Conservation (phyloP, 441 rosid species). For the Erodium trifolium region DNA sequence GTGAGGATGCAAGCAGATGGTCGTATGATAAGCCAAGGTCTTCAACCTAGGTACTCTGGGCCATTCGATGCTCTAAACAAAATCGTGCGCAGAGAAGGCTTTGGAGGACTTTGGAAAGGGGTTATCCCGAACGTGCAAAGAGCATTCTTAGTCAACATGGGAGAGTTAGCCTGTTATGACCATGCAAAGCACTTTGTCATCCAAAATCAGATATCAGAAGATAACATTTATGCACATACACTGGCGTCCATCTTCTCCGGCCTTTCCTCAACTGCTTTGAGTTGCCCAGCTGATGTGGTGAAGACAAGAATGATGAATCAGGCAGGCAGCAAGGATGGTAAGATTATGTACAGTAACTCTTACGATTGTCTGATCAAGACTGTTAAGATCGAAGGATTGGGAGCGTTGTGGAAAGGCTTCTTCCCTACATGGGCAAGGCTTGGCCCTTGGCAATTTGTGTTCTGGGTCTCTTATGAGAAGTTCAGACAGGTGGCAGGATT, state of each 20-base stretch:
- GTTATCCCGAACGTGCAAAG: conserved; percentile 75
- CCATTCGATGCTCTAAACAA: conserved; percentile 52
- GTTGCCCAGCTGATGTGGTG: conserved; percentile 86
- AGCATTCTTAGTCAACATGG: conserved; percentile 88
- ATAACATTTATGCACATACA: conserved; percentile 71
- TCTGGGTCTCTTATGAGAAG: conserved; percentile 91
- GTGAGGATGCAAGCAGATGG: conserved; percentile 94
- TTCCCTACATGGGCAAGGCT: conserved; percentile 90
- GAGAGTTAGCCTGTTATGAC: conserved; percentile 81
- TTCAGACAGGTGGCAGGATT: conserved; percentile 56
- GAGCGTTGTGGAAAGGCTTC: conserved; percentile 83
- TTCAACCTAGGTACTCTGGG: conserved; percentile 57
- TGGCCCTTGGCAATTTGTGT: conserved; percentile 92
- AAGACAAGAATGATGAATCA: conserved; percentile 93
- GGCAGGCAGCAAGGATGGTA: conserved; percentile 26
- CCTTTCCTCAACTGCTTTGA: conserved; percentile 62
- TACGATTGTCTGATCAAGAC: conserved; percentile 79
- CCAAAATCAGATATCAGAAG: conserved; percentile 36
- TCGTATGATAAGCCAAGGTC: conserved; percentile 40
- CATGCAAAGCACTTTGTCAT: conserved; percentile 68
- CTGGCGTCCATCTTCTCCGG: conserved; percentile 76
- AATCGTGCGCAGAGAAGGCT: conserved; percentile 48
- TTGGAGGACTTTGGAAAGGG: conserved; percentile 76
- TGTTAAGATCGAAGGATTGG: conserved; percentile 52
- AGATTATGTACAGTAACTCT: conserved; percentile 39